Evolutionary conservation across 176 grass and related monocot species (phyloP).

Genomic region (Pontederia crassipes): DNA sequence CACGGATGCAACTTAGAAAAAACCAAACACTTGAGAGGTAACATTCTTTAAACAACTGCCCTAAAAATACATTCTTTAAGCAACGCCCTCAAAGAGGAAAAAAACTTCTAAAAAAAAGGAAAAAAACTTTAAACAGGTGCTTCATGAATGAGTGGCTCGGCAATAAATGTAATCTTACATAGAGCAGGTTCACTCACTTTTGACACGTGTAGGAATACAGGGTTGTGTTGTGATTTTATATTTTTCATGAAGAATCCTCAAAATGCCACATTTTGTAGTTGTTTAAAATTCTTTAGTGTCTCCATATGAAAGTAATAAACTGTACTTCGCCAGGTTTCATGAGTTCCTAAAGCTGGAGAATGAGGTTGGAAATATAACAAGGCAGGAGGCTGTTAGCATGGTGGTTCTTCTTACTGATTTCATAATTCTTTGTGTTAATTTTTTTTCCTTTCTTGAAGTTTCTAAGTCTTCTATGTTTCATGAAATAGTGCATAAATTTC

Average conservation of each 20-base stretch:
- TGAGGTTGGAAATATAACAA: slow-evolving; percentile 97
- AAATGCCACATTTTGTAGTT: no score
- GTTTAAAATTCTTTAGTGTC: not conserved
- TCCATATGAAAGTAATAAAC: not conserved
- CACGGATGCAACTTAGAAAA: slow-evolving; percentile 94
- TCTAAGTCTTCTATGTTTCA: no score
- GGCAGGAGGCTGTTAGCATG: slow-evolving; percentile 99
- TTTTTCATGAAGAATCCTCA: not conserved
- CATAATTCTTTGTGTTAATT: not conserved
- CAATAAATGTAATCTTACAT: not conserved
- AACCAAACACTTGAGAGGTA: slow-evolving; percentile 98
- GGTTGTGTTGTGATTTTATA: no score
- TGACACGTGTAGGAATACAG: no score
- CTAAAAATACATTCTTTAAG: no score
- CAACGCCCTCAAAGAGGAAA: not conserved
- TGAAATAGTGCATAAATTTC: slow-evolving; percentile 7
- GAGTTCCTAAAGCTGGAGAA: slow-evolving; percentile 97
- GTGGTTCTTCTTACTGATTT: slow-evolving; percentile 22
- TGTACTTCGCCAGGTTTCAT: slow-evolving; percentile 52
- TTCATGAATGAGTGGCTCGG: not conserved
- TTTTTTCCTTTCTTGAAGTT: not conserved
- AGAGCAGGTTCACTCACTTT: no score
- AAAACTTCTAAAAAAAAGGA: not conserved
- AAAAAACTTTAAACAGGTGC: not conserved
- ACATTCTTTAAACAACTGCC: no score